These are phyloP conservation scores for Lactuca saligna DNA, from an alignment of 129 eudicot genomes.

Conservation along the genomic window DNA sequence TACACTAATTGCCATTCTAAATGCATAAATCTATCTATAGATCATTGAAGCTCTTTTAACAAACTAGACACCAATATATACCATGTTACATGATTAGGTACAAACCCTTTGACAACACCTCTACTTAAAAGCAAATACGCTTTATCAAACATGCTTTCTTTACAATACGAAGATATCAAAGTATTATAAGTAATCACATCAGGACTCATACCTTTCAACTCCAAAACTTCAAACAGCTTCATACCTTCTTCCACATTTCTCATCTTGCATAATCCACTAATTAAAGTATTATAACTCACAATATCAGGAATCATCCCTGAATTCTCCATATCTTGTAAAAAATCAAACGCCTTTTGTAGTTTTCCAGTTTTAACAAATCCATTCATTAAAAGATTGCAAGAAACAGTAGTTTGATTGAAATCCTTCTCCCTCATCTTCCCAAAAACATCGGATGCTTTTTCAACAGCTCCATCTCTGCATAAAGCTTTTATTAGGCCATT, in stretches of 20 bases:
- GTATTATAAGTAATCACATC: conserved; percentile 79
- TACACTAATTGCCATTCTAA: neutral
- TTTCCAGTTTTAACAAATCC: conserved; percentile 64
- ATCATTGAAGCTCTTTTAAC: conserved; percentile 30
- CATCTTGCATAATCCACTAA: conserved; percentile 81
- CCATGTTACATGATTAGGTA: conserved; percentile 86
- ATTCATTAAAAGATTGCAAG: conserved; percentile 80
- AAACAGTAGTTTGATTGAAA: conserved; percentile 43
- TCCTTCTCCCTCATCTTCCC: conserved; percentile 85
- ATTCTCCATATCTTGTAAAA: conserved; percentile 63
- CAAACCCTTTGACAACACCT: conserved; percentile 67
- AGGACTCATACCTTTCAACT: conserved; percentile 59
- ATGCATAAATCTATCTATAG: conserved; percentile 24
- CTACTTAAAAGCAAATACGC: conserved; percentile 62
- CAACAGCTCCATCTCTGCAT: conserved; percentile 65
- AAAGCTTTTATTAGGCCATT: conserved; percentile 71
- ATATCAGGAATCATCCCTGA: conserved; percentile 80
- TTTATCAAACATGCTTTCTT: conserved; percentile 51
- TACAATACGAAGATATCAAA: conserved; percentile 69
- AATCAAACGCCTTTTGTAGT: conserved; percentile 67
- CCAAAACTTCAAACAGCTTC: conserved; percentile 59
- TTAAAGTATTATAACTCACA: conserved; percentile 73
- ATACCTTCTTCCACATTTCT: conserved; percentile 59
- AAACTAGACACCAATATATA: conserved; percentile 49
- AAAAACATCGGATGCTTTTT: conserved; percentile 70